Conservation (phyloP, 1,284 basidiomycete genomes). For the Puccinia horiana region DNA sequence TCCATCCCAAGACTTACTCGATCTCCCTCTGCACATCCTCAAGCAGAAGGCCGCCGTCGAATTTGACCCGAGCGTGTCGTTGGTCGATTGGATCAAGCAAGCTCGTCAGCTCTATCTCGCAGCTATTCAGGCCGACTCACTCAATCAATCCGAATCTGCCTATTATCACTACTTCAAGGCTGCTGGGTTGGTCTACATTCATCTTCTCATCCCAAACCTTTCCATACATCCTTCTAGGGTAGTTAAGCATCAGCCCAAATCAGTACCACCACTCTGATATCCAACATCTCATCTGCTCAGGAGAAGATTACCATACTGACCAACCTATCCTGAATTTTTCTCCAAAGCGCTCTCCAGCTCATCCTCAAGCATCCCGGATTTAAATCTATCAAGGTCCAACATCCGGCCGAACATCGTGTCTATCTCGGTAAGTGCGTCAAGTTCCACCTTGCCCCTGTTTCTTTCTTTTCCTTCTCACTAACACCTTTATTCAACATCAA, state of each 20-base stretch:
- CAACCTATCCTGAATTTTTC: conserved; percentile 61
- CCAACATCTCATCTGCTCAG: conserved; percentile 57
- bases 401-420: conserved; percentile 35
- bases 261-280: background rate
- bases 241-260: background rate
- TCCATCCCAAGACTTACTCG: background rate
- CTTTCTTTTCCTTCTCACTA: background rate
- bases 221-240: background rate
- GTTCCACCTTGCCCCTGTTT: background rate
- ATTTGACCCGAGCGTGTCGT: background rate
- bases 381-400: conserved; percentile 2
- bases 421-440: conserved; percentile 48
- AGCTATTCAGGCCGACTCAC: conserved; percentile 35
- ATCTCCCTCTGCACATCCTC: conserved; percentile 32
- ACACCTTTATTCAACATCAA: background rate
- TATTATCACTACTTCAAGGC: conserved; percentile 47
- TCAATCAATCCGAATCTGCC: conserved; percentile 9
- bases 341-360: conserved; percentile 36
- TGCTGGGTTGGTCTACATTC: conserved; percentile 41
- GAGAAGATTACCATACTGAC: conserved; percentile 67
- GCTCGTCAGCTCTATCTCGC: conserved; percentile 14
- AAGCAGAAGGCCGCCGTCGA: conserved; percentile 33
- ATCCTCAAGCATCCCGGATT: conserved; percentile 45
- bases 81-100: conserved; percentile 25
- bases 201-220: background rate